Percentiles rank a stretch among this genome's conserved stretches.
phyloP scores from a whole-genome alignment of 768 basidiomycete species.

The Suillus paluster region DNA sequence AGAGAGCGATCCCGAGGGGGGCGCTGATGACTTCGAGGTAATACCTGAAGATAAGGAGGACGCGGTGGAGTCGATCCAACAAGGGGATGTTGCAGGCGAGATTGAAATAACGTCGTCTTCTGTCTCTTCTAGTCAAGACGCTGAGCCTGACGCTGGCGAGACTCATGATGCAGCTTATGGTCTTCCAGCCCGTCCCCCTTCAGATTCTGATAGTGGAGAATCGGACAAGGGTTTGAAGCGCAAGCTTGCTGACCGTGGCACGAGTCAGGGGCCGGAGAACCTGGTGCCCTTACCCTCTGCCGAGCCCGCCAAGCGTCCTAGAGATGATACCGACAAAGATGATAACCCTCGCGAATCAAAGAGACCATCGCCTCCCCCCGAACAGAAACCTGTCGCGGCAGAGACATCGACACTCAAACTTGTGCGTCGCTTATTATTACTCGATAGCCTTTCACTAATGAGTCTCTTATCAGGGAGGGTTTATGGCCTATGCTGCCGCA shows the following conservation, averaged over 20 bases:
- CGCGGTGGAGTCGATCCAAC: constrained; percentile 19
- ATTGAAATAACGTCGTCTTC: constrained; percentile 20
- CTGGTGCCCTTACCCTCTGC: constrained; percentile 25
- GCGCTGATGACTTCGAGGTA: constrained; percentile 40
- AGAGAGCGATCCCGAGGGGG: constrained; percentile 67
- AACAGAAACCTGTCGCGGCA: constrained; percentile 34
- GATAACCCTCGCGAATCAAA: constrained; percentile 65
- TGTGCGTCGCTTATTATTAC: constrained; percentile 42
- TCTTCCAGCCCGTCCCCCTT: constrained; percentile 32
- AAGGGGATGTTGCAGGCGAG: constrained; percentile 14
- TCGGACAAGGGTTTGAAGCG: constrained; percentile 71
- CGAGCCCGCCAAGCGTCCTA: constrained; percentile 57
- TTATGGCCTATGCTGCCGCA: constrained; percentile 79
- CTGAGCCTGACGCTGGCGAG: constrained; percentile 33
- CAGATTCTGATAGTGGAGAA: constrained; percentile 50
- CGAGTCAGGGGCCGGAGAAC: constrained; percentile 58
- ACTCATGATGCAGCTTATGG: constrained; percentile 31
- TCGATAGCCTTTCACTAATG: constrained; percentile 14
- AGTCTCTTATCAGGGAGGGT: constrained; percentile 56
- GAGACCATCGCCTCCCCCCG: constrained; percentile 72
- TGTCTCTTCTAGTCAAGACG: constrained; percentile 24
- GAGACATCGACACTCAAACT: constrained; percentile 46
- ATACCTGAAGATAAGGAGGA: constrained; percentile 15
- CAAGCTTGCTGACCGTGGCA: constrained; percentile 68
- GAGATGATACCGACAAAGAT: constrained; percentile 66